phyloP scores from a whole-genome alignment of 176 grass and related monocot genomes.

The Phragmites australis region DNA sequence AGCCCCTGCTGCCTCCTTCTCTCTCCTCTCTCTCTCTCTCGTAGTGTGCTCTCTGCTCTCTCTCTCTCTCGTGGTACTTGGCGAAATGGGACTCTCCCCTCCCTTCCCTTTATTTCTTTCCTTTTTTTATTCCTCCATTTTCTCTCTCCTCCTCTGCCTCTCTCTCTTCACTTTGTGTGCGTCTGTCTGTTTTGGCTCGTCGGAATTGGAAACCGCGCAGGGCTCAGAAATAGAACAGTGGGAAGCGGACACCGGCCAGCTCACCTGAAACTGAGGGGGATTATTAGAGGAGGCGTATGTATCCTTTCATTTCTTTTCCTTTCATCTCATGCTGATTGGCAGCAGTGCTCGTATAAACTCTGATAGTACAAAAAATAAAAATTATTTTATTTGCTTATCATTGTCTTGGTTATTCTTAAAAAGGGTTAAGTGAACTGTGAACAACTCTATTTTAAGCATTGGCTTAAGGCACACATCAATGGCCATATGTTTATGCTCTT shows the following conservation, averaged over 20 bases:
- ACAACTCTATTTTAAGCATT: too few species aligned
- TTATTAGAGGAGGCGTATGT: background rate
- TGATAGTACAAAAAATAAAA: background rate
- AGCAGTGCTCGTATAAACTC: background rate
- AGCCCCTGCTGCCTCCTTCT: conserved; percentile 36
- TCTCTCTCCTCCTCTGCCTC: conserved; percentile 11
- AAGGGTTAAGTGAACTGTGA: too few species aligned
- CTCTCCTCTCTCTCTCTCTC: conserved; percentile 15
- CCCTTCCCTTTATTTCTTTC: conserved; percentile 45
- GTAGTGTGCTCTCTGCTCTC: conserved; percentile 3
- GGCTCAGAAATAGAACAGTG: conserved; percentile 50
- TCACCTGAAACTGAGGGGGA: conserved; percentile 43
- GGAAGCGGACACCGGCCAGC: conserved; percentile 50
- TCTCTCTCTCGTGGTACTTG: conserved; percentile 20
- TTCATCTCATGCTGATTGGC: conserved; percentile 13
- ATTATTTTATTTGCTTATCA: background rate
- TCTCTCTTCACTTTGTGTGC: conserved; percentile 2
- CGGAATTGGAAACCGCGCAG: conserved; percentile 48
- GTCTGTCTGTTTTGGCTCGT: conserved; percentile 53
- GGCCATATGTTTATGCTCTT: too few species aligned
- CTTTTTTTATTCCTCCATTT: conserved; percentile 30
- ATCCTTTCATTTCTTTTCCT: conserved; percentile 18
- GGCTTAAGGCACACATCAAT: too few species aligned
- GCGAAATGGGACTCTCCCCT: conserved; percentile 53
- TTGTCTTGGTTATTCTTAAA: too few species aligned